Evolutionary conservation across 768 basidiomycete genomes (phyloP).

Genomic region (Amanita phalloides): DNA sequence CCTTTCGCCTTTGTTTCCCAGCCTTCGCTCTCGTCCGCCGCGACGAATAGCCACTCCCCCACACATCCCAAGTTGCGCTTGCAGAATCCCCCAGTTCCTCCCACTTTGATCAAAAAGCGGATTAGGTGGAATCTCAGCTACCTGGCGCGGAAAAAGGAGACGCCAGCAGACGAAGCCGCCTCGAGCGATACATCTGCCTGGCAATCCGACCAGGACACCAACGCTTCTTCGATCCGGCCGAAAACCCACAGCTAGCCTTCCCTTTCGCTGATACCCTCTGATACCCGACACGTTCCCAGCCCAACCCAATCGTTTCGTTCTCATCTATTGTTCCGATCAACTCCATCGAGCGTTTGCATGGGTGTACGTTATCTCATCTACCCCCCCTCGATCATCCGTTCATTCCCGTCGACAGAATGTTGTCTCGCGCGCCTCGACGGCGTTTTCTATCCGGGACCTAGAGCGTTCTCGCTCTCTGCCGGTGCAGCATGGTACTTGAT

Average conservation of each 20-base stretch:
- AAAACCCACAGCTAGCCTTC: background rate
- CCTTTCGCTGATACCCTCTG: background rate
- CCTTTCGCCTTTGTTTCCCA: slow-evolving; percentile 8
- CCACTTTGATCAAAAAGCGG: slow-evolving; percentile 17
- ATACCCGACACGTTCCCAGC: slow-evolving; percentile 1
- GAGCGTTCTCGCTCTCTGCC: background rate
- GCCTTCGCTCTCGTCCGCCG: background rate
- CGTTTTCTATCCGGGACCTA: too few species aligned
- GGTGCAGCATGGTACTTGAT: background rate
- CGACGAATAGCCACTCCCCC: slow-evolving; percentile 4
- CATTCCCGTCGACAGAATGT: background rate
- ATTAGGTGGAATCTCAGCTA: slow-evolving; percentile 1
- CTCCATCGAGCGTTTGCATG: background rate
- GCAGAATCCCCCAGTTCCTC: slow-evolving; percentile 15
- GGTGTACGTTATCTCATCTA: background rate
- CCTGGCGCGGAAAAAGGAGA: background rate
- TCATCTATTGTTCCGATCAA: background rate
- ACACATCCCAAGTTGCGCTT: slow-evolving; percentile 16
- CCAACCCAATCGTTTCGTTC: background rate
- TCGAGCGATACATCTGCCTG: background rate
- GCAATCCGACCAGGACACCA: background rate
- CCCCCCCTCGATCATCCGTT: background rate
- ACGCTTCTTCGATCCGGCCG: background rate
- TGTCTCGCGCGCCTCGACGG: background rate
- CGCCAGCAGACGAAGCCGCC: background rate